These are phyloP conservation scores for Amaranthus cruentus DNA, from an alignment of 148 eudicot genomes.

Conservation along the genomic window DNA sequence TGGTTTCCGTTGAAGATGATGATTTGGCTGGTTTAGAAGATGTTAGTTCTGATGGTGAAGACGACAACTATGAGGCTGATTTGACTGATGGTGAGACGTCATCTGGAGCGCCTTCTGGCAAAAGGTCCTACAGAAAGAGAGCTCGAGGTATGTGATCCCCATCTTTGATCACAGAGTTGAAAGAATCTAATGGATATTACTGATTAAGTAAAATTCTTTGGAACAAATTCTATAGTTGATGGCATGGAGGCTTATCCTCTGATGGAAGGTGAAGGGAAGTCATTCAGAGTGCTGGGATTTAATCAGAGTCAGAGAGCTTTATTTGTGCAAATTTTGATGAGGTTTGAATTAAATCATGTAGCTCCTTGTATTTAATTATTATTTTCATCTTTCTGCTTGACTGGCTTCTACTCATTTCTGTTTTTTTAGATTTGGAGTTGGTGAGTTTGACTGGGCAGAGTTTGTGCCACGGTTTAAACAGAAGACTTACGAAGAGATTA, in stretches of 20 bases:
- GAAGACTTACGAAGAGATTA: conserved; percentile 75
- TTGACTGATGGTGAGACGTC: conserved; percentile 61
- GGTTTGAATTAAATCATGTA: conserved; percentile 35
- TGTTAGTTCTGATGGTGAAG: conserved; percentile 89
- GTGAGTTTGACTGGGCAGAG: conserved; percentile 85
- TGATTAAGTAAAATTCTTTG: conserved; percentile 4
- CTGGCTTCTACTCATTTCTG: conserved; percentile 14
- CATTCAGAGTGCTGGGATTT: conserved; percentile 80
- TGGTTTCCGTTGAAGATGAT: conserved; percentile 94
- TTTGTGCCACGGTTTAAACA: conserved; percentile 82
- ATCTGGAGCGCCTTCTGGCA: conserved; percentile 49
- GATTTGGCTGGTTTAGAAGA: conserved; percentile 95
- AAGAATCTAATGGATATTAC: not conserved
- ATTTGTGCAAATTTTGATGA: conserved; percentile 90
- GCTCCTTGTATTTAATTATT: not conserved
- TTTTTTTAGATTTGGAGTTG: conserved; percentile 71
- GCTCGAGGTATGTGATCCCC: conserved; percentile 52
- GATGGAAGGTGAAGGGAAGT: conserved; percentile 98
- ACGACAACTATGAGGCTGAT: conserved; percentile 90
- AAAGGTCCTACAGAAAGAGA: conserved; percentile 71
- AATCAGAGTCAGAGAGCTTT: conserved; percentile 87
- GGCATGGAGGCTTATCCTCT: conserved; percentile 60
- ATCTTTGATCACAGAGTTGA: not conserved
- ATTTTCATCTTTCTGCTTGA: not conserved
- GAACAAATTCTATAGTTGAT: conserved; percentile 44